Evolutionary conservation across 2,329 filamentous ascomycete species (phyloP).

Genomic region (Curvularia eragrostidis): DNA sequence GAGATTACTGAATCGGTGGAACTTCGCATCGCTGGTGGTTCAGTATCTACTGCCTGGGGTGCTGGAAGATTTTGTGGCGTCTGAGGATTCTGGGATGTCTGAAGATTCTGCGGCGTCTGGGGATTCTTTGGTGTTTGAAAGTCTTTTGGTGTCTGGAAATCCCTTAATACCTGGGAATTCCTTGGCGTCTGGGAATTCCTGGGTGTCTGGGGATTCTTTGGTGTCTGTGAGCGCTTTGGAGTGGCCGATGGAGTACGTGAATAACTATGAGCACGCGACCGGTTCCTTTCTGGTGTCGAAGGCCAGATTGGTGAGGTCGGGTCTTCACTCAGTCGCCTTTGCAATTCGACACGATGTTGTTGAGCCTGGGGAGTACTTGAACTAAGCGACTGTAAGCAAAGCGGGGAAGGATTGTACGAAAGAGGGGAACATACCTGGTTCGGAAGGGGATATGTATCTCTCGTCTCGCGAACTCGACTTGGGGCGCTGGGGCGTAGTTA

Average conservation of each 20-base stretch:
- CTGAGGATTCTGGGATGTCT: conserved; percentile 3
- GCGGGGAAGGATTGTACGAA: neutral
- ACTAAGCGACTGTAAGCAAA: conserved; percentile 26
- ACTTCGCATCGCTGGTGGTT: conserved; percentile 36
- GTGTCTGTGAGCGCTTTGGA: conserved; percentile 15
- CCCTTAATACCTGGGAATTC: conserved; percentile 4
- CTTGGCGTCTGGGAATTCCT: neutral
- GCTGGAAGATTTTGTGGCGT: conserved; percentile 5
- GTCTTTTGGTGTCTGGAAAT: neutral
- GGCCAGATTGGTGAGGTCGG: conserved; percentile 22
- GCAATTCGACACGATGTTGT: conserved; percentile 26
- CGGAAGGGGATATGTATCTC: conserved; percentile 48
- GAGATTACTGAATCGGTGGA: conserved; percentile 48
- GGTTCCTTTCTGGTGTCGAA: conserved; percentile 25
- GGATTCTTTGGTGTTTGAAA: neutral
- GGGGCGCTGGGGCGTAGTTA: conserved; percentile 37
- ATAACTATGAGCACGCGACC: conserved; percentile 19
- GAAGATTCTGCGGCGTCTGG: conserved; percentile 1
- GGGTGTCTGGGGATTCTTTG: conserved; percentile 1
- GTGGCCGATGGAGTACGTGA: conserved; percentile 22
- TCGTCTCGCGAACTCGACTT: conserved; percentile 43
- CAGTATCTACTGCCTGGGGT: conserved; percentile 24
- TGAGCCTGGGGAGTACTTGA: conserved; percentile 32
- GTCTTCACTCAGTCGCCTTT: conserved; percentile 28
- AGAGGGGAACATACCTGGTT: conserved; percentile 39